Evolutionary conservation across 441 rosid species (phyloP), one percentile per base, ranked within the genome.

Genomic region (Gossypium davidsonii): DNA sequence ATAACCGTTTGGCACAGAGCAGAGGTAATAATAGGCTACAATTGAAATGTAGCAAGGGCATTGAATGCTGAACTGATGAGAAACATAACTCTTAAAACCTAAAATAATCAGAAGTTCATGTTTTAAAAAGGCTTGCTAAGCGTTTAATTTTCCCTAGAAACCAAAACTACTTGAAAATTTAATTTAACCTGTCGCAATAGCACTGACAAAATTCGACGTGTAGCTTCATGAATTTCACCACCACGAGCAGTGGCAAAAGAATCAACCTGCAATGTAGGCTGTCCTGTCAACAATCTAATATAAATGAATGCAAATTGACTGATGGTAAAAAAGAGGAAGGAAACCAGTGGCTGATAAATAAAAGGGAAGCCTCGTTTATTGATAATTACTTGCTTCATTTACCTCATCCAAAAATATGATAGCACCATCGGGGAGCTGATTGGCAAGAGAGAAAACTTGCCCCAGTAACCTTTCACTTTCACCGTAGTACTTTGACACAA

Each of bases 401-500:
- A 94, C 99, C 97, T 94, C 98, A 62, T 94, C 99, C 34, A 92
- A 87, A 78, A 91, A 94, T 76, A 92, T 77, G 64, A 95, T 86
- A 6, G 95, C 96, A 52, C 98, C 98, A 79, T 84, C 82, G 23
- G 92, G 89, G 23, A 95, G 90, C 67, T 89, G 90, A 81, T 95
- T 87, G 48, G 98, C 99, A 51, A 91, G 92, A 34, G 97, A 76
- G 80, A 93, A 95, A 23, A 95, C 95, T 81, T 90, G 84, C 11
- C 97, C 98, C 76, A 95, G 69, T 75, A 91, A 48, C 28, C 93
- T 87, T 79, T 91, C 98, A 73, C 97, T 92, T 83, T 95, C 98
- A 61, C 98, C 97, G 53, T 91, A 95, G 82, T 86, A 95, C 77
- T 92, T 94, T 17, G 99, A 95, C 91, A 95, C 48, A 46, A 92